Conservation (phyloP, 1,284 basidiomycete species). For the Termitomyces sp. region DNA sequence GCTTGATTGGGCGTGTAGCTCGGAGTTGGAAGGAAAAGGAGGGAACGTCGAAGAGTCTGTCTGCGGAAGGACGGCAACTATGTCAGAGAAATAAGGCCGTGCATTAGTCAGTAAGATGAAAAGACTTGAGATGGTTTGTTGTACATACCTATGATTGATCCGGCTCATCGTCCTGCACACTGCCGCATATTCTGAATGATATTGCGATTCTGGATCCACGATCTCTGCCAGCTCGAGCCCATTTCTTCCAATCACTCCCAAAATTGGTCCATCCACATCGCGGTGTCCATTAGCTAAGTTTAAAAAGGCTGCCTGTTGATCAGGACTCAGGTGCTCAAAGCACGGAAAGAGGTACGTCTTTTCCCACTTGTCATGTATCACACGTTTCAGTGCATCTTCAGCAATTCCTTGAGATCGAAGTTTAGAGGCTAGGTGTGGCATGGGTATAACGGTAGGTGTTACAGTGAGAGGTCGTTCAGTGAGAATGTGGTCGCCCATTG, state of each 20-base stretch:
- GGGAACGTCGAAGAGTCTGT: constrained; percentile 16
- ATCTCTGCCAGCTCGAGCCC: constrained; percentile 18
- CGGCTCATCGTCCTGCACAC: constrained; percentile 22
- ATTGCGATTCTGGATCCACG: constrained; percentile 6
- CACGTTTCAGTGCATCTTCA: constrained; percentile 1
- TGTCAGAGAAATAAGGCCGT: neutral
- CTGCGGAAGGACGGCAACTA: constrained; percentile 24
- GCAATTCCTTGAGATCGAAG: constrained; percentile 4
- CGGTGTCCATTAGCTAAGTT: constrained; percentile 18
- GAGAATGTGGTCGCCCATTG: constrained; percentile 19
- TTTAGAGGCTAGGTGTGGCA: constrained; percentile 7
- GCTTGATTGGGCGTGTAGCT: constrained; percentile 20
- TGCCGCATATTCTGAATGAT: constrained; percentile 14
- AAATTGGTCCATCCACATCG: constrained; percentile 19
- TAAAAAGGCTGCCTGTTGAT: constrained; percentile 15
- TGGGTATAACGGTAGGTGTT: constrained; percentile 13
- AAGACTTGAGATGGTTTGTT: neutral
- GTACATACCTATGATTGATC: constrained; percentile 23
- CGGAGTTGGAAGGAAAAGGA: constrained; percentile 22
- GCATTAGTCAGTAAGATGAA: neutral
- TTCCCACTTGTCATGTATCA: constrained; percentile 15
- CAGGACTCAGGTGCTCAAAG: constrained; percentile 13
- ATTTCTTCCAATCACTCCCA: constrained; percentile 21
- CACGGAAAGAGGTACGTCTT: constrained; percentile 11
- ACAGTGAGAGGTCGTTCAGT: constrained; percentile 17